phyloP scores from a whole-genome alignment of 106 monocot genomes.

The Allium cepa region DNA sequence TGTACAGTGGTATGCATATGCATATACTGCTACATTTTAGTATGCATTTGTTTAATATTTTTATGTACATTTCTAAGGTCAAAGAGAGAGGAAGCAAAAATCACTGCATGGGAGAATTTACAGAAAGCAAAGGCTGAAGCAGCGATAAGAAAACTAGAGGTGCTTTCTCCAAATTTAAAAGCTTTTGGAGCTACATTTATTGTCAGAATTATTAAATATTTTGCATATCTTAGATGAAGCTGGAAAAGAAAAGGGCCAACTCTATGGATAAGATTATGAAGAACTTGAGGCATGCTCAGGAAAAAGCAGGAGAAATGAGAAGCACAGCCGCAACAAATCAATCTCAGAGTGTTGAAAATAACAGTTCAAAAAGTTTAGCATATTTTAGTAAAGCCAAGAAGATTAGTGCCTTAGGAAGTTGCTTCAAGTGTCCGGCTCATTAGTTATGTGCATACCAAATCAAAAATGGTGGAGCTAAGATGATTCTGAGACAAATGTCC shows the following conservation, averaged over 20 bases:
- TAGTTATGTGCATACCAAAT: background rate
- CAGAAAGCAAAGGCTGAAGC: conserved; percentile 54
- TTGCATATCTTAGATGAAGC: conserved; percentile 52
- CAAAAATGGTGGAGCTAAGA: too few species aligned
- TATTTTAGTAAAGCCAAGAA: conserved; percentile 3
- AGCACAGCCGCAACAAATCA: conserved; percentile 27
- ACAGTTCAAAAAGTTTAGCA: conserved; percentile 2
- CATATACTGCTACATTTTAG: too few species aligned
- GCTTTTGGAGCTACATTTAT: background rate
- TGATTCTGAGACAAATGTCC: too few species aligned
- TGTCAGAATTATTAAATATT: background rate
- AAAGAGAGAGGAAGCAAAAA: conserved; percentile 60
- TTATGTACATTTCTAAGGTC: conserved; percentile 10
- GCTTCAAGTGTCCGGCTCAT: conserved; percentile 10
- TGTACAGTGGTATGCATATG: too few species aligned
- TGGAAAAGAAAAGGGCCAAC: conserved; percentile 87
- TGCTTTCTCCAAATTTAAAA: conserved; percentile 3
- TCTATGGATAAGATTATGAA: conserved; percentile 84
- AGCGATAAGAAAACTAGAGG: conserved; percentile 47
- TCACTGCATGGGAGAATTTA: conserved; percentile 66
- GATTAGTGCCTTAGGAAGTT: conserved; percentile 1
- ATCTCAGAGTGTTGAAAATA: conserved; percentile 20
- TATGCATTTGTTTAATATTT: too few species aligned
- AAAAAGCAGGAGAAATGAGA: conserved; percentile 79
- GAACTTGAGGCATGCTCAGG: conserved; percentile 78